Evolutionary conservation across 2,329 filamentous ascomycete species (phyloP), one percentile per base, ranked within the genome.

Genomic region (Ploettnerulaceae sp.): DNA sequence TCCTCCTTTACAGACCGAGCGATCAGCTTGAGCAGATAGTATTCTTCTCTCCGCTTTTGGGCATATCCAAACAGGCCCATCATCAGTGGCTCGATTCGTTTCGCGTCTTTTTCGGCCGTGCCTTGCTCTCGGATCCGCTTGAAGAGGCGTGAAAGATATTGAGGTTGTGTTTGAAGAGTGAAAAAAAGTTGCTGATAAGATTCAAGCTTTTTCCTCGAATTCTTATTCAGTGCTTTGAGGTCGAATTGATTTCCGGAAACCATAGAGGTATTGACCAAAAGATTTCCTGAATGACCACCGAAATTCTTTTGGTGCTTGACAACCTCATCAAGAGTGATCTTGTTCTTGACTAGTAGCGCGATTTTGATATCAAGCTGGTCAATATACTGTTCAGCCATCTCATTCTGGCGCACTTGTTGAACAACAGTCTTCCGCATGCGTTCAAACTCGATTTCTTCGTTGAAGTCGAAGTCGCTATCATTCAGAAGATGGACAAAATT

Each of bases 291-390:
- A 61, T 93, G 86, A 2, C 91, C 90, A 46, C 93, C 93, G 60
- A 93, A 96, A 65, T 95, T 94, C 71, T 86, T 91, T 63, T 98
- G 93, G 64, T 97, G 93, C 60, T 89, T 89, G 45, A 98, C 87
- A 21, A 98, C 93, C 68, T 98, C 94, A 62, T 98, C 93, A 3
- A 98, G 76, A 0, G 93, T 97, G 61, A 98, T 98, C 69, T 98
- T 98, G 77, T 98, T 98, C 76, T 97, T 97, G 60, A 98, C 93
- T 14, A 98, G 76, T 3, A 98, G 77, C 1, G 93, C 93, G 65
- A 98, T 98, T 71, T 98, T 98, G 73, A 98, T 95, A 63, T 98
- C 94, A 26, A 98, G 78, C 64, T 98, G 93, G 60, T 95, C 90
- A 57, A 98, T 95, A 63, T 98, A 98, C 64, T 96, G 89, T 68